A percentile compares a stretch with the other conserved stretches of the same genome.
Conservation (phyloP, 257 asterid genomes). For the Nicotiana undulata region DNA sequence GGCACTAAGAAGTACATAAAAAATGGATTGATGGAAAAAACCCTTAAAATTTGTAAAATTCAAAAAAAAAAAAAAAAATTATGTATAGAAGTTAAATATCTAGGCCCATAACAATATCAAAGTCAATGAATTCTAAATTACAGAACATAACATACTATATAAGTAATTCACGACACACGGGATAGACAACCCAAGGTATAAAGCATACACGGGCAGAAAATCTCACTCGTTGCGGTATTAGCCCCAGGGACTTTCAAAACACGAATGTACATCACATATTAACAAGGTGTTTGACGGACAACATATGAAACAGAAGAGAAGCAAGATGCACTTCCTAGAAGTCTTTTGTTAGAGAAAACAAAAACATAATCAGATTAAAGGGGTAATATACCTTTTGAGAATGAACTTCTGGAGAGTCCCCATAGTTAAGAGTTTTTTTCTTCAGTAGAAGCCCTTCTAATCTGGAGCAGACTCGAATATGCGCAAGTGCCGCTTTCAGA, state of each 20-base stretch:
- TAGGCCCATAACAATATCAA: not conserved
- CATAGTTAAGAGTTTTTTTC: slow-evolving; percentile 66
- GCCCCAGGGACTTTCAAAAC: not conserved
- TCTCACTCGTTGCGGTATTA: not conserved
- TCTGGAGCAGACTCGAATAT: slow-evolving; percentile 77
- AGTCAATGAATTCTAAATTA: not conserved
- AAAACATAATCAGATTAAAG: not conserved
- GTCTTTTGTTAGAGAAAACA: not conserved
- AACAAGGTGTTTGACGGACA: not conserved
- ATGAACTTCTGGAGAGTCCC: slow-evolving; percentile 77
- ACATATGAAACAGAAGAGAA: not conserved
- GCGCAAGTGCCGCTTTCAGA: slow-evolving; percentile 70
- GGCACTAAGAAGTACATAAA: not conserved
- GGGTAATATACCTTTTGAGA: slow-evolving; percentile 60
- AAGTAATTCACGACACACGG: not conserved
- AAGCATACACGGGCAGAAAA: not conserved
- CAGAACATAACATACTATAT: not conserved
- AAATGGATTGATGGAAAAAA: not conserved
- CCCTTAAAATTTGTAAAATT: not conserved
- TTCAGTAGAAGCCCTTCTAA: slow-evolving; percentile 77
- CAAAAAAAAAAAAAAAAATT: not conserved
- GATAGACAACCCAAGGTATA: not conserved
- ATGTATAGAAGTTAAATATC: not conserved
- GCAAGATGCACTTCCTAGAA: not conserved
- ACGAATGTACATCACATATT: not conserved